Evolutionary conservation across 331 rosid species (phyloP), one percentile per base, ranked within the genome.

Genomic region (Malus hybrid): DNA sequence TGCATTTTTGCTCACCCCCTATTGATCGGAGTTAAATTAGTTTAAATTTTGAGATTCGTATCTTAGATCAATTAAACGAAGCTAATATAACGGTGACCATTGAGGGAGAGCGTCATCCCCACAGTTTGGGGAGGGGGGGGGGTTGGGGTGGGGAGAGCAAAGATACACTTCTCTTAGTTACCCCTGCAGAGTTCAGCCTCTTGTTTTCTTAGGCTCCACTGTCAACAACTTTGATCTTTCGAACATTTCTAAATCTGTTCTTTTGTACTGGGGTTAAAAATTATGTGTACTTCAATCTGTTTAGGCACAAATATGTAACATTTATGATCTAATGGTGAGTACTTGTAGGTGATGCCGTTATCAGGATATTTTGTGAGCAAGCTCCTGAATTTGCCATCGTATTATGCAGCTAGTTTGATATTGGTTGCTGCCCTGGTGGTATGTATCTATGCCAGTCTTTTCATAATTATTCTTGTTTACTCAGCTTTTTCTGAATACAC

Each of bases 361-460:
- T 87, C 92, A 19, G 98, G 86, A 14, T 89, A 69, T 81, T 69
- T 91, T 57, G 70, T 89, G 71, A 89, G 98, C 92, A 91, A 88
- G 87, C 87, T 89, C 68, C 76, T 89, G 70, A 93, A 91, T 71
- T 76, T 89, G 72, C 92, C 98, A 19, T 83, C 97, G 39, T 80
- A 89, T 83, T 93, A 84, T 85, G 97, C 98, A 16, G 98, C 96
- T 72, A 97, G 98, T 76, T 80, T 91, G 77, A 91, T 93, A 76
- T 79, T 93, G 83, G 87, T 87, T 68, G 98, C 88, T 91, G 97
- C 75, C 98, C 98, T 0, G 98, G 96, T 7, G 98, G 97, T 91
- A 83, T 66, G 81, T 60, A 84, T 71, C 81, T 67, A 67, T 73
- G 44, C 39, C 63, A 72, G 34, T 72, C 39, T 57, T 33, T 29